Base-by-base conservation (phyloP, 1,284 basidiomycete species). In the Entoloma clypeatum region DNA sequence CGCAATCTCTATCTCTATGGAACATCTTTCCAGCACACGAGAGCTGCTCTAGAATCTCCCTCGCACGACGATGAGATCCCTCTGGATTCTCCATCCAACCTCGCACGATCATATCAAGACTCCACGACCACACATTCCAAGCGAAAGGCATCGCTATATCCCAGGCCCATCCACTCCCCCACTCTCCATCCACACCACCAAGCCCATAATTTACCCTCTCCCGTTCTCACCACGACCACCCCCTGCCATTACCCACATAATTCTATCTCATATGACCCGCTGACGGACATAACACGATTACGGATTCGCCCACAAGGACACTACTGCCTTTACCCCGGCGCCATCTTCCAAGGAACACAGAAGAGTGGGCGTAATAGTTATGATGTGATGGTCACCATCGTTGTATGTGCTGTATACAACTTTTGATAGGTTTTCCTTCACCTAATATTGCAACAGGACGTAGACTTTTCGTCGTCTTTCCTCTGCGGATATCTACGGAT, bases 401-500 rank as follows among this genome's bases (percentile, higher is more conserved):
- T 88, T 56, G 86, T 87, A 63, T 57, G 84, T 41, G 43, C 39
- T 44, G 39, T 49, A 36, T 17, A 34, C 23, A 35, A 21, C 38
- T 10, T 14, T 47, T 26, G 36, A 23, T n/a, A 23, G 4, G n/a
- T n/a, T 13, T 23, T 32, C 24, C 45, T 23, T 21, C 24, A 22
- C 45, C 43, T 40, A 31, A 47, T 36, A 30, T 18, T 14, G 7
- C 27, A 14, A 16, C 17, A 90, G 87, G 86, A 92, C 51, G 86
- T 93, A 52, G 85, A 91, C 61, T 83, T 92, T 55, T 63, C 77
- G 8, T 75, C 80, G 13, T 92, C 88, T 0, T 84, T 78, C 41
- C 71, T 92, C 6, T 92, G 86, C 54, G 92, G 92, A 9, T 93
- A 93, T 62, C 79, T 95, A 33, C 81, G 86, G 49, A 95, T 95